Conservation (phyloP, 2,329 filamentous ascomycete species). For the Bipolaris cookei region DNA sequence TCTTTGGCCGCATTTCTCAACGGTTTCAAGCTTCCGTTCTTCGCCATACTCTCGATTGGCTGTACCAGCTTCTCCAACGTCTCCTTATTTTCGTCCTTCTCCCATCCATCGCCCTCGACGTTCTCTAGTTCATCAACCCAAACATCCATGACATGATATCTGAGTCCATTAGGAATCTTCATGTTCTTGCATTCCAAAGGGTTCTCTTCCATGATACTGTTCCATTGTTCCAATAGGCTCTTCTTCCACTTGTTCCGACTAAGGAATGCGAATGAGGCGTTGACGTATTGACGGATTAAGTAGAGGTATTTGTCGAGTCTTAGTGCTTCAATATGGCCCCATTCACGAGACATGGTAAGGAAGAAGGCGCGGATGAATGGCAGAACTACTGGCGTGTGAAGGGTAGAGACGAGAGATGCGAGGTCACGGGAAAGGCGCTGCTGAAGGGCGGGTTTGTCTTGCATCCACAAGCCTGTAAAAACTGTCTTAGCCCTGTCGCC, state of each 20-base stretch:
- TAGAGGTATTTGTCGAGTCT: conserved; percentile 90
- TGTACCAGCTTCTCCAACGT: conserved; percentile 59
- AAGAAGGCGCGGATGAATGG: conserved; percentile 59
- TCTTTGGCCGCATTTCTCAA: conserved; percentile 74
- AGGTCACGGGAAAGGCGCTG: conserved; percentile 82
- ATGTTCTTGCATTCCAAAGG: conserved; percentile 55
- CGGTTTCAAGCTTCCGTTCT: conserved; percentile 69
- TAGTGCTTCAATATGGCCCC: conserved; percentile 58
- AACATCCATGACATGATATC: conserved; percentile 87
- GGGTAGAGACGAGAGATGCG: conserved; percentile 68
- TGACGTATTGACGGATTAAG: conserved; percentile 78
- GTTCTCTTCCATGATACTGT: conserved; percentile 56
- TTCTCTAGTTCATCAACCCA: conserved; percentile 90
- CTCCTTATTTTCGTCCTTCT: conserved; percentile 40
- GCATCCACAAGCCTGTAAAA: conserved; percentile 78
- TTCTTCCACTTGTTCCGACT: conserved; percentile 52
- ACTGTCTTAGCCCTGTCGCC: conserved; percentile 13
- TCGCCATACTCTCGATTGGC: conserved; percentile 63
- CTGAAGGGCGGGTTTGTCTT: conserved; percentile 85
- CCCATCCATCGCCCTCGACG: conserved; percentile 58
- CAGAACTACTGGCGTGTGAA: conserved; percentile 56
- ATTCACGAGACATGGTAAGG: conserved; percentile 59
- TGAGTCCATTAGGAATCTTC: conserved; percentile 79
- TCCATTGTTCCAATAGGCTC: conserved; percentile 50
- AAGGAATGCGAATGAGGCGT: conserved; percentile 66